Percentiles rank a stretch among this genome's conserved stretches.
These are phyloP conservation scores for Pseudonitzschia delicatissima DNA, from an alignment of 108 stramenopile species.

Conservation along the genomic window DNA sequence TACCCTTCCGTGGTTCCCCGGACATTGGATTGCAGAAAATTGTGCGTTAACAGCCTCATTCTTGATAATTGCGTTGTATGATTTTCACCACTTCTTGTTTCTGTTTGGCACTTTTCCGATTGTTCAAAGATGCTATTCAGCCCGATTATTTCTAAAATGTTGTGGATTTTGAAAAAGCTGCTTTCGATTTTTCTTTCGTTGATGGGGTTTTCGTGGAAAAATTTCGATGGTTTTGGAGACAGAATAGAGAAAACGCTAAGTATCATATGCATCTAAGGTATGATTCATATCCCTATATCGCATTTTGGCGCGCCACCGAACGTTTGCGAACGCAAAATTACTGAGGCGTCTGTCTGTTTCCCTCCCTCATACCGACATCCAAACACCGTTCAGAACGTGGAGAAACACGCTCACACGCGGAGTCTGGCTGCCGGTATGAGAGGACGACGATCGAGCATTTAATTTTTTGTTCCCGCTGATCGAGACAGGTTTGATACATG, in stretches of 20 bases:
- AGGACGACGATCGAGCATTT: background rate
- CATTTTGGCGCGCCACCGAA: no score
- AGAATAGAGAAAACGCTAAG: no score
- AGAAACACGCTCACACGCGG: no score
- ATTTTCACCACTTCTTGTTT: background rate
- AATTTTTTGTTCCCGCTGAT: no score
- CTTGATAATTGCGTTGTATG: constrained; percentile 2
- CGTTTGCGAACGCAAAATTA: background rate
- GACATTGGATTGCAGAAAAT: constrained; percentile 80
- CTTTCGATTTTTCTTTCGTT: no score
- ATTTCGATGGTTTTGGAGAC: no score
- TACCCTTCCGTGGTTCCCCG: constrained; percentile 81
- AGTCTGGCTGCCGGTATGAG: background rate
- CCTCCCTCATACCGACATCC: no score
- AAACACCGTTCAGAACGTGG: no score
- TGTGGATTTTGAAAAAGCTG: background rate
- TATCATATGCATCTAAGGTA: no score
- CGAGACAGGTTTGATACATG: background rate
- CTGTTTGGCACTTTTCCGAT: no score
- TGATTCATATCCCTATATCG: no score
- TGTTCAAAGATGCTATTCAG: background rate
- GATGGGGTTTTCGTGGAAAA: no score
- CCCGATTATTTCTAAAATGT: constrained; percentile 5
- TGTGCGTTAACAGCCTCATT: constrained; percentile 84
- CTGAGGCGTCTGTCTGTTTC: background rate